A percentile compares a stretch with the other conserved stretches of the same genome.
These are phyloP conservation scores for Penicillium fimorum DNA, from an alignment of 495 filamentous ascomycete genomes.

Conservation along the genomic window DNA sequence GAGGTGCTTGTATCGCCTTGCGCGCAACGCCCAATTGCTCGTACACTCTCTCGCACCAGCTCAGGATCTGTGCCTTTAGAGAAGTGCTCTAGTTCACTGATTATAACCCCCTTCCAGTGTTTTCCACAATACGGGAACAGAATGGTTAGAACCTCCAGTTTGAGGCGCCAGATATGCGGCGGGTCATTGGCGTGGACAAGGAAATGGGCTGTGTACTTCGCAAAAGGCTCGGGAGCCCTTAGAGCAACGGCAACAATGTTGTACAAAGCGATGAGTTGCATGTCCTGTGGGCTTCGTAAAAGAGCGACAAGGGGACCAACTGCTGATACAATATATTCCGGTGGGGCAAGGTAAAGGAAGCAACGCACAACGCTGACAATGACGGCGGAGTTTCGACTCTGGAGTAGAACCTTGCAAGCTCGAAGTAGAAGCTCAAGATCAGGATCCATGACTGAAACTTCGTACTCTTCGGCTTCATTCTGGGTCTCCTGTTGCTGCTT, in stretches of 20 bases:
- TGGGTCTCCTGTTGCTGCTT: slow-evolving; percentile 46
- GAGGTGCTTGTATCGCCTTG: slow-evolving; percentile 70
- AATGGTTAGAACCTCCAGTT: slow-evolving; percentile 84
- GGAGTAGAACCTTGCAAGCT: slow-evolving; percentile 76
- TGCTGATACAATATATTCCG: slow-evolving; percentile 64
- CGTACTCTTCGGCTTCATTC: slow-evolving; percentile 49
- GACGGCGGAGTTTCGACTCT: slow-evolving; percentile 89
- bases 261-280: slow-evolving; percentile 83
- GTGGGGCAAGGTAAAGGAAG: slow-evolving; percentile 77
- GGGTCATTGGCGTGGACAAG: slow-evolving; percentile 78
- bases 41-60: slow-evolving; percentile 81
- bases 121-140: slow-evolving; percentile 79
- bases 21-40: slow-evolving; percentile 90
- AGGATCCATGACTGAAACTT: slow-evolving; percentile 65
- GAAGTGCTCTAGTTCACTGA: slow-evolving; percentile 92
- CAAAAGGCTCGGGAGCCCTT: slow-evolving; percentile 68
- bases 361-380: slow-evolving; percentile 83
- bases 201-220: slow-evolving; percentile 82
- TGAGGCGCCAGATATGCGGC: slow-evolving; percentile 81
- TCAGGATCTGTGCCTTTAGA: slow-evolving; percentile 71
- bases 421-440: slow-evolving; percentile 82
- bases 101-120: slow-evolving; percentile 77
- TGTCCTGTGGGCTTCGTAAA: slow-evolving; percentile 77
- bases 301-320: slow-evolving; percentile 84
- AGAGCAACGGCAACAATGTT: slow-evolving; percentile 91